Evolutionary conservation across 805 yeast genomes (phyloP), one percentile per base, ranked within the genome.

Genomic region (Lipomyces kockii): DNA sequence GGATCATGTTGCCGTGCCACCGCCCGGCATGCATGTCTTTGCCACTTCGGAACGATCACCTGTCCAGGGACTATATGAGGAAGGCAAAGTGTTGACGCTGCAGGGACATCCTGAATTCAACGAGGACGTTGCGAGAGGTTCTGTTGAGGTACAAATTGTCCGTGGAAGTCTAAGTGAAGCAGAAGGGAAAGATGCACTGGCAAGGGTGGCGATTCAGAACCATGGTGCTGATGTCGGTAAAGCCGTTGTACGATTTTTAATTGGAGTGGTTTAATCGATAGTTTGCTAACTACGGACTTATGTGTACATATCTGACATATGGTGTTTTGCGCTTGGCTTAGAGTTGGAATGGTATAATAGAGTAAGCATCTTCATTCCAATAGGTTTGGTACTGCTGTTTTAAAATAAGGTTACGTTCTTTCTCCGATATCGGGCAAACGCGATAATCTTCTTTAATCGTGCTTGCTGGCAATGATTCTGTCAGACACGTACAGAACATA

Each of bases 101-200:
- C 98, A 92, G 77, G 97, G 97, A 0, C 98, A 92, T 74, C 97
- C 97, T 0, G 97, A 92, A 76, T 92, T 90, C 74, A 74, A 76
- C 35, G 69, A 72, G 22, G 73, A 75, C 2, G 74, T 76, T 22
- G 77, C 73, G 60, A 78, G 79, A 61, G 73, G 74, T 61, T 73
- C 75, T 53, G 69, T 76, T 20, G 76, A 78, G 59, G 53, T 39
- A n/a, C 59, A 32, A 29, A 49, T 46, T n/a, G 54, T 29, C 35
- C n/a, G 25, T 25, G 66, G 69, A 7, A 55, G 22, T 14, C n/a
- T 68, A 12, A 37, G 51, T 5, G 66, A 62, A 8, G 61, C 57
- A 32, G 57, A 59, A 17, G 64, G 55, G 6, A 53, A 55, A 32
- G 72, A 73, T 46, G 69, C 70, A 8, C 37, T 73, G 34, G 76